Percentiles rank a stretch among this genome's conserved stretches.
phyloP scores from a whole-genome alignment of 2,329 filamentous ascomycete genomes.

The Sphaceloma murrayae region DNA sequence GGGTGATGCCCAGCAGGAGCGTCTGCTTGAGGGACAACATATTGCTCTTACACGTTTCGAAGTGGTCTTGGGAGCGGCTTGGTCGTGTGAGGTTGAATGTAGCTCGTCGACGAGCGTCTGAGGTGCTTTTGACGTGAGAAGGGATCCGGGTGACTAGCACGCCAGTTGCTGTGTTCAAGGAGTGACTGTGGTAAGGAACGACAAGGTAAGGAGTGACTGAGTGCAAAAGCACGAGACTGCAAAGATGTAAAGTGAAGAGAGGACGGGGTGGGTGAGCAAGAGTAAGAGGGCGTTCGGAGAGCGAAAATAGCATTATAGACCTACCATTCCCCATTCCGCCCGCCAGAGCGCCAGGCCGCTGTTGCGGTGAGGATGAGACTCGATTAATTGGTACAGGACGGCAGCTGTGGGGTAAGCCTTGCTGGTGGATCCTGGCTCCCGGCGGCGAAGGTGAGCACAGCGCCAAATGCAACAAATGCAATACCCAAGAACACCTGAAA shows the following conservation, averaged over 20 bases:
- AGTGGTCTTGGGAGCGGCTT: constrained; percentile 1
- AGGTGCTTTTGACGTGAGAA: constrained; percentile 3
- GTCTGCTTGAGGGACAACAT: constrained; percentile 15
- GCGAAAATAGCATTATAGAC: constrained; percentile 6
- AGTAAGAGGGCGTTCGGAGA: constrained; percentile 1
- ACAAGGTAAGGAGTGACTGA: constrained; percentile 7
- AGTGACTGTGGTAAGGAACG: constrained; percentile 2
- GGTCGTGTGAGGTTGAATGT: neutral
- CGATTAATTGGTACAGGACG: constrained; percentile 6
- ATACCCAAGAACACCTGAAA: neutral
- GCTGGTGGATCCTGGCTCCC: constrained; percentile 3
- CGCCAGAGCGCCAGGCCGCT: no score
- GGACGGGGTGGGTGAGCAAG: constrained; percentile 5
- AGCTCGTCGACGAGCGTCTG: constrained; percentile 12
- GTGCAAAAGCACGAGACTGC: constrained; percentile 1
- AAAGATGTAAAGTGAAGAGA: no score
- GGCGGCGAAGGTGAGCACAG: constrained; percentile 1
- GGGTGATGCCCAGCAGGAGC: constrained; percentile 8
- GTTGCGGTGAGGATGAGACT: constrained; percentile 3
- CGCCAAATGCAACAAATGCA: constrained; percentile 9
- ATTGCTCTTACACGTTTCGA: neutral
- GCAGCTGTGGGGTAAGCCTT: neutral
- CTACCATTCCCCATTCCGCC: no score
- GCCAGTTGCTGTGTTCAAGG: neutral
- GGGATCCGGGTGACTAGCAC: constrained; percentile 10